Conservation (phyloP, 2,329 filamentous ascomycete genomes). For the Colletotrichum spinosum region DNA sequence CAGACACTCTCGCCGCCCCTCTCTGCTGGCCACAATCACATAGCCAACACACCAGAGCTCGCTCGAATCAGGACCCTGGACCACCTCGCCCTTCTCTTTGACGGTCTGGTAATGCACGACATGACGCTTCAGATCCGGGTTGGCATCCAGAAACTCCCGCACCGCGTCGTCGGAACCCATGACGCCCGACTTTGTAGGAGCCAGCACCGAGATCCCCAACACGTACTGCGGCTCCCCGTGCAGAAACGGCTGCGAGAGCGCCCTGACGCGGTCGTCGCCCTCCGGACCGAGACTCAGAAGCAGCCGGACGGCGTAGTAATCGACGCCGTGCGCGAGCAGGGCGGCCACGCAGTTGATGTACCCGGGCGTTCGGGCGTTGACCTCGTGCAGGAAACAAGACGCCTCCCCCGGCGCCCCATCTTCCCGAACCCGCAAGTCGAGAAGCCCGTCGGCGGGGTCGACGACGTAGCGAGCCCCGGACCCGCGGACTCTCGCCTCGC, state of each 20-base stretch:
- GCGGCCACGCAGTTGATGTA: slow-evolving; percentile 41
- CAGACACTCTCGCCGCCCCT: slow-evolving; percentile 28
- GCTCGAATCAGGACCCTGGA: slow-evolving; percentile 35
- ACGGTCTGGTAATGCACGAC: slow-evolving; percentile 36
- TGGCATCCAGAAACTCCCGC: background rate
- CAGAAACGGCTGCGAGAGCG: slow-evolving; percentile 40
- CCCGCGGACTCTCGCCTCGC: slow-evolving; percentile 11
- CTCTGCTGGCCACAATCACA: slow-evolving; percentile 22
- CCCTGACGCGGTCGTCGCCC: slow-evolving; percentile 34
- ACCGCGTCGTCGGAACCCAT: slow-evolving; percentile 35
- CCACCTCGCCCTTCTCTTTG: slow-evolving; percentile 26
- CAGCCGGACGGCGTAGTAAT: slow-evolving; percentile 45
- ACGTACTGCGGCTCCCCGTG: slow-evolving; percentile 34
- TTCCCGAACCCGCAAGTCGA: slow-evolving; percentile 34
- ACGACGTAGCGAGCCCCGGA: background rate
- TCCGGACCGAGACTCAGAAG: slow-evolving; percentile 38
- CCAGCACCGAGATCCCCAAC: slow-evolving; percentile 37
- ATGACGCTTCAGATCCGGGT: slow-evolving; percentile 6
- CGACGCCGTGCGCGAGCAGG: slow-evolving; percentile 44
- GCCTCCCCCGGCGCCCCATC: slow-evolving; percentile 2
- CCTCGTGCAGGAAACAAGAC: slow-evolving; percentile 43
- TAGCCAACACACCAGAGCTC: slow-evolving; percentile 38
- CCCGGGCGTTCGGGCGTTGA: slow-evolving; percentile 46
- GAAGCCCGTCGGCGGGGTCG: slow-evolving; percentile 27
- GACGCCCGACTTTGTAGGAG: slow-evolving; percentile 24